Conservation (phyloP, 371 early-diverging fungal genomes). For the Mortierella sp. region DNA sequence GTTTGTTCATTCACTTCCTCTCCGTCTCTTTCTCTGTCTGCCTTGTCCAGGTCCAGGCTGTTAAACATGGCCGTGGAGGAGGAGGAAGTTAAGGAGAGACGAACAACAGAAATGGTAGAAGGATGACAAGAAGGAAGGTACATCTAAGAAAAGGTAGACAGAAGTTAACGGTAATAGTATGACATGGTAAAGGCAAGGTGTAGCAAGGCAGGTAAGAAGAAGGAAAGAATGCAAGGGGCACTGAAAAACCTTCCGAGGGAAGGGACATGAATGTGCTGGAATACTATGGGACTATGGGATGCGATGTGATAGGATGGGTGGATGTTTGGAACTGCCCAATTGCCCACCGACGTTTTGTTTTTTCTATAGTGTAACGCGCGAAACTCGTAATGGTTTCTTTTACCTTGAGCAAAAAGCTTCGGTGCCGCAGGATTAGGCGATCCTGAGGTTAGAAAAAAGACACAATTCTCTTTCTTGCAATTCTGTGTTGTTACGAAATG, state of each 20-base stretch:
- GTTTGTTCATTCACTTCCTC: not conserved
- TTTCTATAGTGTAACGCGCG: too few species aligned
- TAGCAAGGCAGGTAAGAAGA: too few species aligned
- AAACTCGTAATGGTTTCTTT: not conserved
- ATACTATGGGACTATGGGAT: too few species aligned
- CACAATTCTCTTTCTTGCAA: not conserved
- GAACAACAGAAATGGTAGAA: not conserved
- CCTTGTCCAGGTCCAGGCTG: not conserved
- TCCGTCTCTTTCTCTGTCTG: not conserved
- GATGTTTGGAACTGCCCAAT: too few species aligned
- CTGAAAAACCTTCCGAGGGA: too few species aligned
- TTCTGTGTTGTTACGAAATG: not conserved
- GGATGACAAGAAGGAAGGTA: not conserved
- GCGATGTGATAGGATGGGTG: too few species aligned
- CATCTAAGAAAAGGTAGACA: not conserved
- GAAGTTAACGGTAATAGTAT: not conserved
- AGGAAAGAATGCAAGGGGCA: too few species aligned
- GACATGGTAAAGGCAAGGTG: not conserved
- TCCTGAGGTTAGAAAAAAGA: not conserved
- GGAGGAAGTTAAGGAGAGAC: not conserved
- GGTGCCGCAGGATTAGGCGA: not conserved
- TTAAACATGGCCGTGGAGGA: not conserved
- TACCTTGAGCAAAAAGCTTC: not conserved
- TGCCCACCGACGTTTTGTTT: too few species aligned
- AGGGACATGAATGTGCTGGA: too few species aligned